Conservation (phyloP, 1,284 basidiomycete species). For the Leccinum solheimii region DNA sequence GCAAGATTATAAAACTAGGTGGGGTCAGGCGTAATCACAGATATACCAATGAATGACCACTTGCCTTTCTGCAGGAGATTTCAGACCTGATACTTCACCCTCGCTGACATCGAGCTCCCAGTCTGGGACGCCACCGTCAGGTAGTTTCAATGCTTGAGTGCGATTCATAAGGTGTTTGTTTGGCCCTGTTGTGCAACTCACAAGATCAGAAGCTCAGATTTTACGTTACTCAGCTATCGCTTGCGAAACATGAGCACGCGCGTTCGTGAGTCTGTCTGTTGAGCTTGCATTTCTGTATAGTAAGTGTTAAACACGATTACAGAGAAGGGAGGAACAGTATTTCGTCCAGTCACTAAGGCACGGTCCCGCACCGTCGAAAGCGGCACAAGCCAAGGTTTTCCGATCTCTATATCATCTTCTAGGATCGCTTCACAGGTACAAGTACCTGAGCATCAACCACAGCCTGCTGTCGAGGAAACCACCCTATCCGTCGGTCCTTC, state of each 20-base stretch:
- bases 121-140: slow-evolving; percentile 52
- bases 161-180: slow-evolving; percentile 30
- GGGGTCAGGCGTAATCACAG: slow-evolving; percentile 15
- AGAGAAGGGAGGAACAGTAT: slow-evolving; percentile 74
- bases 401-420: slow-evolving; percentile 27
- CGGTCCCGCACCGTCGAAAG: slow-evolving; percentile 38
- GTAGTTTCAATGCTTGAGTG: slow-evolving; percentile 43
- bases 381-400: slow-evolving; percentile 24
- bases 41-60: slow-evolving; percentile 5
- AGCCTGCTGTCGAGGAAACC: slow-evolving; percentile 4
- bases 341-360: slow-evolving; percentile 62
- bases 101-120: slow-evolving; percentile 55
- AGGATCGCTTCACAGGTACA: slow-evolving; percentile 7
- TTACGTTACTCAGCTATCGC: background rate
- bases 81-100: slow-evolving; percentile 39
- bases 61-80: slow-evolving; percentile 58
- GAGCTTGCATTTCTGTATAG: background rate
- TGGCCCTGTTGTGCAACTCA: slow-evolving; percentile 25
- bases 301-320: slow-evolving; percentile 11
- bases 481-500: background rate
- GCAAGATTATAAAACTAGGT: slow-evolving; percentile 53
- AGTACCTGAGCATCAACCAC: background rate
- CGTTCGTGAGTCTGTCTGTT: slow-evolving; percentile 59
- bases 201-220: background rate
- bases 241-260: slow-evolving; percentile 60